These are phyloP conservation scores for Pyricularia sp. DNA, from an alignment of 2,329 filamentous ascomycete species.

Conservation along the genomic window DNA sequence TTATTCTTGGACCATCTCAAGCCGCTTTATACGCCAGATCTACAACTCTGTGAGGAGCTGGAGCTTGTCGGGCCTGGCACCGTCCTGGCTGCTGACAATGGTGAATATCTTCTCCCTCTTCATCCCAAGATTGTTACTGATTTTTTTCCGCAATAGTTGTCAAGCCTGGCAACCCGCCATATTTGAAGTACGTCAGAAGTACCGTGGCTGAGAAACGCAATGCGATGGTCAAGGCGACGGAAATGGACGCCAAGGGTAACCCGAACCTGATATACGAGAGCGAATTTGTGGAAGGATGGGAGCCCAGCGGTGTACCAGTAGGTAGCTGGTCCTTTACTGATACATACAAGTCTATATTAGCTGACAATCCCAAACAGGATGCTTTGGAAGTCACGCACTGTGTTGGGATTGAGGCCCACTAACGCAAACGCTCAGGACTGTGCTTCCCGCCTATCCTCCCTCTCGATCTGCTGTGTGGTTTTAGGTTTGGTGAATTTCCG, in stretches of 20 bases:
- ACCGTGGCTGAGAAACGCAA: conserved; percentile 48
- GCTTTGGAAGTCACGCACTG: neutral
- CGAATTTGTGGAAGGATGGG: conserved; percentile 48
- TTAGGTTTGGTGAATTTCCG: conserved; percentile 8
- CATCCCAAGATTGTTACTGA: neutral
- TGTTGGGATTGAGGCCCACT: neutral
- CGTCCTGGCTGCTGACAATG: conserved; percentile 55
- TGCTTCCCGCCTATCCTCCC: too few relatives aligned
- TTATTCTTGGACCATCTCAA: conserved; percentile 76
- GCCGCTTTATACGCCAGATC: conserved; percentile 57
- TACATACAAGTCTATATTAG: neutral
- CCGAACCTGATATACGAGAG: conserved; percentile 55
- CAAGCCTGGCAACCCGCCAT: conserved; percentile 57
- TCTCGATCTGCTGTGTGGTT: too few relatives aligned
- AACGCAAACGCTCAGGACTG: too few relatives aligned
- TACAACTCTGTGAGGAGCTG: conserved; percentile 65
- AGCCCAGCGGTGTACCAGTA: conserved; percentile 50
- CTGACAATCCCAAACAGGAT: neutral
- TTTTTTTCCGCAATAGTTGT: conserved; percentile 29
- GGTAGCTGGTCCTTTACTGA: neutral
- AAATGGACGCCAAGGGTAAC: conserved; percentile 33
- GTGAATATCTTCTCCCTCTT: conserved; percentile 8
- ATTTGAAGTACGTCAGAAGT: conserved; percentile 56
- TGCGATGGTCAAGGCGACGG: conserved; percentile 18
- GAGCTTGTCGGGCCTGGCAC: conserved; percentile 49